Evolutionary conservation across 352 stramenopile species (phyloP).

Genomic region (Pythium sp.): DNA sequence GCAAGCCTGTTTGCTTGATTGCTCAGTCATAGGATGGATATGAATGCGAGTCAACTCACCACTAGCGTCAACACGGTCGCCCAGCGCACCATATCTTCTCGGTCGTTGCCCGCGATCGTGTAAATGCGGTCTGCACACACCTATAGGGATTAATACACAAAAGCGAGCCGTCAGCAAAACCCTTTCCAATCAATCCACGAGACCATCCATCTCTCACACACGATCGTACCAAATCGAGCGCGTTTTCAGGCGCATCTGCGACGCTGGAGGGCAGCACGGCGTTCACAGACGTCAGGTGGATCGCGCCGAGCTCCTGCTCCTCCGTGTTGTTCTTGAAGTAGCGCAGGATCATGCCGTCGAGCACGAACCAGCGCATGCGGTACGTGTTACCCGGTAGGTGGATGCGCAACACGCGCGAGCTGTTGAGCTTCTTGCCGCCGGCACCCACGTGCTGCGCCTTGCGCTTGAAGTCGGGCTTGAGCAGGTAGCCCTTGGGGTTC

Average conservation of each 20-base stretch:
- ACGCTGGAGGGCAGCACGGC: slow-evolving; percentile 86
- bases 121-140: slow-evolving; percentile 88
- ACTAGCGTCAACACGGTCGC: slow-evolving; percentile 84
- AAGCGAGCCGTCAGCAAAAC: background rate
- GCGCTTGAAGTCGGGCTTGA: slow-evolving; percentile 89
- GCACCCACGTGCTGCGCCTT: slow-evolving; percentile 82
- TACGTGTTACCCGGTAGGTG: slow-evolving; percentile 82
- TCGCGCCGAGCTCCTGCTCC: slow-evolving; percentile 85
- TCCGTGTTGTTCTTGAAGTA: slow-evolving; percentile 88
- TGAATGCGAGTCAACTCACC: slow-evolving; percentile 26
- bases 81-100: slow-evolving; percentile 89
- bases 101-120: slow-evolving; percentile 79
- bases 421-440: slow-evolving; percentile 85
- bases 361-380: slow-evolving; percentile 82
- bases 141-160: slow-evolving; percentile 16
- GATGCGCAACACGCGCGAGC: slow-evolving; percentile 66
- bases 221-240: slow-evolving; percentile 66
- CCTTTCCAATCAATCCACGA: background rate
- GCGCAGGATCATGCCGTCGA: slow-evolving; percentile 86
- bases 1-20: background rate
- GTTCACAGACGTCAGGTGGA: slow-evolving; percentile 86
- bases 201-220: background rate
- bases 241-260: slow-evolving; percentile 81
- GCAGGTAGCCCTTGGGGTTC: slow-evolving; percentile 85
- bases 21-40: background rate